phyloP scores from a whole-genome alignment of 768 basidiomycete genomes.

The Rhizopogon vesiculosus region DNA sequence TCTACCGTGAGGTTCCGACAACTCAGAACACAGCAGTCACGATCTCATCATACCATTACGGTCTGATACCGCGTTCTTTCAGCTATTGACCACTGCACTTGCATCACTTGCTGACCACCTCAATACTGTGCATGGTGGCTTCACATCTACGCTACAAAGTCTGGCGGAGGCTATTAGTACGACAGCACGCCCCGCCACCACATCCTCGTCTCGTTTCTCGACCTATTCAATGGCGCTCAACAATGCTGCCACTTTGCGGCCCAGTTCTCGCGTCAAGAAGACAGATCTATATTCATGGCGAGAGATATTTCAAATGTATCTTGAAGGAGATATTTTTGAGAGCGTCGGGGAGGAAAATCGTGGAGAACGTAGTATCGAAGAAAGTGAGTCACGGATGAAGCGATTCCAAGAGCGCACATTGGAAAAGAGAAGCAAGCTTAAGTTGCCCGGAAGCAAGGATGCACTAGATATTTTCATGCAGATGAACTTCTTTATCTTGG shows the following conservation, averaged over 20 bases:
- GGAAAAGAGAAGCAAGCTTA: constrained; percentile 46
- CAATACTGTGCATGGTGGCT: constrained; percentile 43
- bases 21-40: constrained; percentile 8
- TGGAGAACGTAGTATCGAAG: constrained; percentile 67
- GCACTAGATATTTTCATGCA: constrained; percentile 69
- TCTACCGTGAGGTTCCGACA: not conserved
- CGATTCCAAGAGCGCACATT: constrained; percentile 58
- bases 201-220: constrained; percentile 26
- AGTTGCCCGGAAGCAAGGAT: constrained; percentile 48
- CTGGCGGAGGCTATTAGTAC: constrained; percentile 38
- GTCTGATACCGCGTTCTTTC: constrained; percentile 80
- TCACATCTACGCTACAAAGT: constrained; percentile 39
- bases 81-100: constrained; percentile 58
- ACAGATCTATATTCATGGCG: constrained; percentile 84
- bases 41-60: constrained; percentile 76
- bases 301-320: constrained; percentile 83
- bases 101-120: constrained; percentile 53
- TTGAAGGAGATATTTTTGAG: constrained; percentile 85
- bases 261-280: constrained; percentile 27
- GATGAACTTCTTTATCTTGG: constrained; percentile 74
- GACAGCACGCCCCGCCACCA: constrained; percentile 28
- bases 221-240: constrained; percentile 22
- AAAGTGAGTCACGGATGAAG: constrained; percentile 62
- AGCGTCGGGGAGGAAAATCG: constrained; percentile 54
- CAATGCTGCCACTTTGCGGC: constrained; percentile 32